Evolutionary conservation across 345 rosid genomes (phyloP), one percentile per base, ranked within the genome.

Genomic region (Capsella bursapastoris): DNA sequence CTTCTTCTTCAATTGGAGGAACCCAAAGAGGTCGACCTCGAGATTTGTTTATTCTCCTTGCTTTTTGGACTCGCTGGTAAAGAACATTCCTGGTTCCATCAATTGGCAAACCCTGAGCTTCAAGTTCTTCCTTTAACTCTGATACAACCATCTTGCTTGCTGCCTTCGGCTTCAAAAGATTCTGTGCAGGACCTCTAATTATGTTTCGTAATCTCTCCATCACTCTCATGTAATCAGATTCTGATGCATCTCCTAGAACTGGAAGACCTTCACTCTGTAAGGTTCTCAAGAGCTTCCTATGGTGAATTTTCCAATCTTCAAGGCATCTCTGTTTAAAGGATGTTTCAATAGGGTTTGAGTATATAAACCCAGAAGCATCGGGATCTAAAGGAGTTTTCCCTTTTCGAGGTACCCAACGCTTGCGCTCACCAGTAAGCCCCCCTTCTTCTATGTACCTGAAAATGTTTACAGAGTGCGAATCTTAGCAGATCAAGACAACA

Each of bases 21-120:
- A 94, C 96, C 98, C 98, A 94, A 47, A 94, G 97, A 43, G 98
- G 98, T 47, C 97, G 84, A 48, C 97, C 97, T 37, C 97, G 97
- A 51, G 98, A 94, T 38, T 94, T 96, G 82, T 94, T 94, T 66
- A 94, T 91, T 80, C 98, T 87, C 83, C 98, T 89, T 73, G 97
- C 97, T 76, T 94, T 94, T 73, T 94, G 98, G 32, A 94, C 98
- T 58, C 98, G 97, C 86, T 94, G 98, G 84, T 94, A 94, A 71
- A 94, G 96, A 72, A 94, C 88, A 86, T 88, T 94, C 81, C 97
- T 91, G 18, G 98, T 89, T 79, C 98, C 98, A 87, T 94, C 98
- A 65, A 56, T 88, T 37, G 98, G 98, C 66, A 94, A 81, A 74
- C 83, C 97, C 82, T 94, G 98, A 75, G 97, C 98, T 79, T 91